phyloP scores from a whole-genome alignment of 352 stramenopile species.

The Phytophthora pseudosyringae region DNA sequence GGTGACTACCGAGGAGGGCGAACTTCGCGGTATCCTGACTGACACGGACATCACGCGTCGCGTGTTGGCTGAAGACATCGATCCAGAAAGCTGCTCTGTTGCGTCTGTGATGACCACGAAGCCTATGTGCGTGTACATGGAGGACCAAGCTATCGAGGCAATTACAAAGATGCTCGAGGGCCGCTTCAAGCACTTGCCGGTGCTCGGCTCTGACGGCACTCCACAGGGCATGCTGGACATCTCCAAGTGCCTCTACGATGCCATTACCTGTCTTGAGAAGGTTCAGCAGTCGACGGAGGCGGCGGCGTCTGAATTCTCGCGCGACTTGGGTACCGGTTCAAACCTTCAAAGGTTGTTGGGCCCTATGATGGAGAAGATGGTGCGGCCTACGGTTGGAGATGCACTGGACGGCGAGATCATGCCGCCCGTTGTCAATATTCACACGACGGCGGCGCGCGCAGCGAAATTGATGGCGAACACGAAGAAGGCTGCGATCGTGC shows the following conservation, averaged over 20 bases:
- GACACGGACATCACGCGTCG: slow-evolving; percentile 88
- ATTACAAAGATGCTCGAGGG: slow-evolving; percentile 92
- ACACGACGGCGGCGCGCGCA: slow-evolving; percentile 71
- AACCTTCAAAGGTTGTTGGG: slow-evolving; percentile 78
- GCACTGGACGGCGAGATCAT: slow-evolving; percentile 84
- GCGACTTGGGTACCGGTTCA: slow-evolving; percentile 72
- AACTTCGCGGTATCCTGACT: slow-evolving; percentile 86
- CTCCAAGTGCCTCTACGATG: slow-evolving; percentile 90
- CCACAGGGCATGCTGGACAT: slow-evolving; percentile 91
- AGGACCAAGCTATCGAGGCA: slow-evolving; percentile 85
- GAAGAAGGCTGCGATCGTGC: slow-evolving; percentile 87
- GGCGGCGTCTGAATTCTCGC: slow-evolving; percentile 80
- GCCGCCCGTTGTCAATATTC: slow-evolving; percentile 77
- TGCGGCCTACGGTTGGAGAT: slow-evolving; percentile 81
- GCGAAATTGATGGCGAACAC: slow-evolving; percentile 88
- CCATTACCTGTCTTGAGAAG: slow-evolving; percentile 87
- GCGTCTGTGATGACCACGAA: slow-evolving; percentile 87
- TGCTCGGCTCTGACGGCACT: slow-evolving; percentile 72
- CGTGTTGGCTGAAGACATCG: slow-evolving; percentile 82
- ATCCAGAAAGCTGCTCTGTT: slow-evolving; percentile 81
- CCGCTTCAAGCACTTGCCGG: slow-evolving; percentile 88
- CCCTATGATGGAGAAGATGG: slow-evolving; percentile 92
- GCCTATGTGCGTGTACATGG: slow-evolving; percentile 78
- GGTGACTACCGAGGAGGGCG: slow-evolving; percentile 83
- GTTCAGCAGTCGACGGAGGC: slow-evolving; percentile 87